Evolutionary conservation across 2,329 filamentous ascomycete genomes (phyloP), one percentile per base, ranked within the genome.

Genomic region (Monosporascus sp.): DNA sequence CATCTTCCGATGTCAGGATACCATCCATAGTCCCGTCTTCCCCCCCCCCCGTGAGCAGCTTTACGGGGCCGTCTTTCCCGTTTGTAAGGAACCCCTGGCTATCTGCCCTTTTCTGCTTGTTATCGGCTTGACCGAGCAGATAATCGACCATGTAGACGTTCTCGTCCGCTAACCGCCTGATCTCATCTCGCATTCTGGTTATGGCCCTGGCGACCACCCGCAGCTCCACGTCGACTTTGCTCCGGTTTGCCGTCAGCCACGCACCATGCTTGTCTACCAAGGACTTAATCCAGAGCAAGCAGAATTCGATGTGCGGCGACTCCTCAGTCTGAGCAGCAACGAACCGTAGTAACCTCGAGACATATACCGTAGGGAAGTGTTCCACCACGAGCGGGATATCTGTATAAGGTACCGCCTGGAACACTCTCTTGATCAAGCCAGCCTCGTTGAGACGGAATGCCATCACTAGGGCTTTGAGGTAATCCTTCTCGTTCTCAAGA

Each of bases 401-500:
- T 2, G 77, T 71, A 43, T 87, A 78, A 1, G 94, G 92, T 24
- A 93, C 87, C 2, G 84, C 82, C 71, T 95, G 87, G 73, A 96
- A 97, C 19, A 97, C 90, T 51, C 85, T 85, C 62, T 88, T 88
- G 57, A 97, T 84, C 47, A 99, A 79, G 22, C 85, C 83, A 5
- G 85, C 80, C 69, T 96, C 90, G 73, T 96, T 97, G 54, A 99
- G 85, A 6, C 95, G 88, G 79, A 99, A 99, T 1, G 92, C 88
- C 94, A 99, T 99, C 59, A 97, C 86, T 6, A 99, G 77, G 1
- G 94, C 93, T 73, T 94, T 96, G 59, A 97, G 82, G 70, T 90
- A 96, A 66, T 96, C 90, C 57, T 82, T 82, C 52, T 91, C 85
- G 43, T 72, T 75, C 53, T 87, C 79, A 34, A 88, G 75, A 9